Evolutionary conservation across 2,329 filamentous ascomycete species (phyloP).

Genomic region (Geoglossum cookeanum): DNA sequence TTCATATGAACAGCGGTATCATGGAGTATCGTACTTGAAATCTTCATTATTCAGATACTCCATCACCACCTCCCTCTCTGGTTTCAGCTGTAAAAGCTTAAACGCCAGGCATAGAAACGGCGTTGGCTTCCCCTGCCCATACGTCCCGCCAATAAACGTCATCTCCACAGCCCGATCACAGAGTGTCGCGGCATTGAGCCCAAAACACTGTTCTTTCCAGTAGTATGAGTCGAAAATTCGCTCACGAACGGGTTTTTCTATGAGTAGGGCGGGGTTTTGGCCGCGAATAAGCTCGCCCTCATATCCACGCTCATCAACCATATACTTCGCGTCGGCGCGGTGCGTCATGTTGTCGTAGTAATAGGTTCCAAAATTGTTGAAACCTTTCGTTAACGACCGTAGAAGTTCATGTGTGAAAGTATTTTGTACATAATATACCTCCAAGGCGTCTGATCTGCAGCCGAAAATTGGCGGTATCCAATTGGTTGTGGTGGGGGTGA

Average conservation of each 20-base stretch:
- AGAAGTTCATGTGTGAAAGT: too few relatives aligned
- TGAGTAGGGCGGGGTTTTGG: slow-evolving; percentile 83
- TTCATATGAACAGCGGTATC: slow-evolving; percentile 5
- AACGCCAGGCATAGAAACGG: slow-evolving; percentile 89
- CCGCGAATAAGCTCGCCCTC: slow-evolving; percentile 60
- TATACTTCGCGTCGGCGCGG: slow-evolving; percentile 54
- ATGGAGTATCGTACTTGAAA: slow-evolving; percentile 35
- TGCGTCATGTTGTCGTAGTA: slow-evolving; percentile 24
- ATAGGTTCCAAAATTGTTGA: neutral
- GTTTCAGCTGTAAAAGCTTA: slow-evolving; percentile 79
- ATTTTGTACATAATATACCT: neutral
- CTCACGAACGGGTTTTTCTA: slow-evolving; percentile 90
- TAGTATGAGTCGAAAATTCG: slow-evolving; percentile 92
- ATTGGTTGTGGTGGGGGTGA: too few relatives aligned
- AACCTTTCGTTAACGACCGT: neutral
- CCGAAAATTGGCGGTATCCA: too few relatives aligned
- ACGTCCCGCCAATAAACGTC: slow-evolving; percentile 70
- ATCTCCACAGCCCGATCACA: slow-evolving; percentile 81
- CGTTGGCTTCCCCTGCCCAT: slow-evolving; percentile 70
- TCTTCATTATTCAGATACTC: slow-evolving; percentile 65
- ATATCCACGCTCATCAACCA: slow-evolving; percentile 84
- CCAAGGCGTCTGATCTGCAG: neutral
- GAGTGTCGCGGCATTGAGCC: slow-evolving; percentile 61
- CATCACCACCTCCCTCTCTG: slow-evolving; percentile 55
- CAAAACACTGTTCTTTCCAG: slow-evolving; percentile 98